Base-by-base conservation (phyloP, 306 rosid genomes). In the Crotalaria pallida region DNA sequence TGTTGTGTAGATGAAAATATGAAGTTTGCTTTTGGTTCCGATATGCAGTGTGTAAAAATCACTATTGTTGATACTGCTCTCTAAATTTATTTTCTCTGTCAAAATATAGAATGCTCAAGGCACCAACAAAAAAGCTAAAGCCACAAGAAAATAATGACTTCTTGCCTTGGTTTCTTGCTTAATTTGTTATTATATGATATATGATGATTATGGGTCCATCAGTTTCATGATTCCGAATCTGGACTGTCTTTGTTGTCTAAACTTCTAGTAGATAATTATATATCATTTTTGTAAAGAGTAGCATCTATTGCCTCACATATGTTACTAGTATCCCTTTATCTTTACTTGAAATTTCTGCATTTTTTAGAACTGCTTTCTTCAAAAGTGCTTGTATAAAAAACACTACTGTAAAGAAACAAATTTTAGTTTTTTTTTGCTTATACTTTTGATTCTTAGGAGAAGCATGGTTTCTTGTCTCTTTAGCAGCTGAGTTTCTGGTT, bases 121-220 rank as follows among this genome's bases (percentile, higher is more conserved):
- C 61, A 48, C 34, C n/a, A n/a, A n/a, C n/a, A n/a, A n/a, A n/a
- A n/a, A n/a, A n/a, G n/a, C n/a, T n/a, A 11, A 33, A 68, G 48
- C 36, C 51, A 34, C 10, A 7, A n/a, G 22, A 52, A 44, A 31
- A 23, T 44, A 13, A 8, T n/a, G 21, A 55, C 65, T 74, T n/a
- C 21, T 9, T 44, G 50, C 44, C 67, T 65, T 45, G 59, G 16
- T 65, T 65, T 74, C 58, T 74, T 74, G 51, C 49, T 58, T 71
- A 23, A 44, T 58, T 43, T 71, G 67, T 24, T 41, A 56, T 65
- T 65, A 66, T 15, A 11, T n/a, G n/a, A n/a, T n/a, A n/a, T n/a
- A n/a, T 15, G 58, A 43, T 31, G 67, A 74, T 50, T 23, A 7
- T 29, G 61, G 63, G 59, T 43, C 64, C 71, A 60, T 33, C 36